Base-by-base conservation (phyloP, 139 green algal species). In the Chlorella sp. region DNA sequence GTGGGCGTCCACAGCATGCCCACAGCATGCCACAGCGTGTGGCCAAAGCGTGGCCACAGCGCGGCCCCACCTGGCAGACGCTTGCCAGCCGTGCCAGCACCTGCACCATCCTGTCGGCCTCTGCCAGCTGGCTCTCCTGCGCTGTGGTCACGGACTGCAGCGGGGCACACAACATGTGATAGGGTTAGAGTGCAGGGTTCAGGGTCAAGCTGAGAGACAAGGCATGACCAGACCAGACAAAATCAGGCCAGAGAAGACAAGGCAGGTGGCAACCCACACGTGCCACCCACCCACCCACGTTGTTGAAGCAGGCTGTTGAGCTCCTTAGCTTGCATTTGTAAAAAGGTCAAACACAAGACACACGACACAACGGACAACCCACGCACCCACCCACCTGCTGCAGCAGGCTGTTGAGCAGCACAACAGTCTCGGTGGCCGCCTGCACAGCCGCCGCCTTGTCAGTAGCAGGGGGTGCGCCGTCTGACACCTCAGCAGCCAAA, bases 31-130 rank as follows among this genome's bases (percentile, higher is more conserved):
- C n/a, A n/a, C n/a, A n/a, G n/a, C n/a, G n/a, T n/a, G n/a, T n/a
- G n/a, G n/a, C 37, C 77, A 21, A 57, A 39, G 36, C 53, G 18
- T 37, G 48, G 16, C 1, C 22, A 18, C 30, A 39, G 30, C 32
- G 32, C 36, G 42, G 16, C 32, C 60, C 77, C 61, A 87, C 83
- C 83, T 88, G 84, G 68, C 84, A 88, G 4, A 88, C 39, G 30
- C 81, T 88, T 39, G 84, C 64, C 66, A 88, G 84, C 39, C 84
- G 66, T 30, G 84, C 66, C 68, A 88, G 68, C 64, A 88, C 60
- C 84, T 81, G 39, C 39, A 88, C 84, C 84, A 88, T 80, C 39
- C 81, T 88, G 84, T 81, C 84, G 0, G 84, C 84, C 68, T 88
- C 68, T 19, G 40, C 42, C 84, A 88, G 71, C 53, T 68, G 39